Evolutionary conservation across 2,329 filamentous ascomycete species (phyloP), one percentile per base, ranked within the genome.

Genomic region (Fusarium sp.): DNA sequence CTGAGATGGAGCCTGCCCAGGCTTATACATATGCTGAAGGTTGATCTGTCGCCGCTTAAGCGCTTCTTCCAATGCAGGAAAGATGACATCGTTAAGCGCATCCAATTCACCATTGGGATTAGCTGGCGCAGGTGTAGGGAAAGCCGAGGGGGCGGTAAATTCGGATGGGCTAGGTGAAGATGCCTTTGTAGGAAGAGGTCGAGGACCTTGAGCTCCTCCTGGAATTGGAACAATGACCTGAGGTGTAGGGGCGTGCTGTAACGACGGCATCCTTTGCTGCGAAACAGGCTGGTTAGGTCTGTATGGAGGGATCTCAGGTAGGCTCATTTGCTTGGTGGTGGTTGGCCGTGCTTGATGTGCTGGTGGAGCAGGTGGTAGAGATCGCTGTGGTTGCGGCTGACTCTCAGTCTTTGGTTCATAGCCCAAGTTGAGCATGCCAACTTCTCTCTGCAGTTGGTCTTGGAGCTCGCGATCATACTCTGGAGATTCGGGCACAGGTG

Each of bases 41-140:
- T 87, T 84, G 70, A 87, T 86, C 77, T 89, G 87, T 56, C 96
- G 91, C 54, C 96, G 88, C 78, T 94, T 93, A 22, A 98, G 88
- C 10, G 96, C 94, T 72, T 96, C 92, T 80, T 97, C 94, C 3
- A 99, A 86, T 3, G 96, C 95, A 1, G 96, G 96, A 68, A 98
- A 90, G 40, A 99, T 93, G 53, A 99, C 95, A 72, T 95, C 93
- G 76, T 92, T 93, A 2, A 98, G 86, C 4, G 94, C 94, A 56
- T 97, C 96, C 24, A 97, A 86, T 61, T 97, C 92, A 14, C 87
- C 89, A 59, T 88, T 87, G 25, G 87, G 80, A 65, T 87, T 88
- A 4, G 85, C 77, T 1, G 89, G 86, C 2, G 87, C 84, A 9
- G 85, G 85, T 25, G 85, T 83, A 6, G 88, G 88, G 74, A 89